A percentile compares a stretch with the other conserved stretches of the same genome.
These are phyloP conservation scores for Cutaneotrichosporon spelunceum DNA, from an alignment of 1,284 basidiomycete genomes.

Conservation along the genomic window DNA sequence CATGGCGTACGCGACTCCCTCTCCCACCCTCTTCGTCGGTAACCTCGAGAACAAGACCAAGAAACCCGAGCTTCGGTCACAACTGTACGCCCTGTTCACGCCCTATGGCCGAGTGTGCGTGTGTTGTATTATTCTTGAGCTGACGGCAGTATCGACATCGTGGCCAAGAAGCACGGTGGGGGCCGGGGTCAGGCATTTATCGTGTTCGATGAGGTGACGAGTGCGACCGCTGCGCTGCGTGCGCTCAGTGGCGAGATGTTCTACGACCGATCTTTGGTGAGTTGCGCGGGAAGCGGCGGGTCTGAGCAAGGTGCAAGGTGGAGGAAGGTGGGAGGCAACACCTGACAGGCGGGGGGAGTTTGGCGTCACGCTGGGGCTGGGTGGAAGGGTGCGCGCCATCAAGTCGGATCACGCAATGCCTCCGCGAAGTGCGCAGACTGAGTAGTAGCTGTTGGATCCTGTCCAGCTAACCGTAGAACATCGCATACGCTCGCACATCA, in stretches of 20 bases:
- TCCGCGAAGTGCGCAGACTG: too few species aligned
- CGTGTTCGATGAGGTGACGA: conserved; percentile 83
- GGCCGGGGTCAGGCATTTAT: conserved; percentile 96
- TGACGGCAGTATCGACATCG: conserved; percentile 67
- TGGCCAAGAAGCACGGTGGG: conserved; percentile 76
- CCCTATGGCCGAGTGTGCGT: conserved; percentile 78
- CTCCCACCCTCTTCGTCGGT: conserved; percentile 86
- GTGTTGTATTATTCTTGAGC: not conserved
- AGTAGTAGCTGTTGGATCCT: not conserved
- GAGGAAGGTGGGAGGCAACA: not conserved
- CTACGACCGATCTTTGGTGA: conserved; percentile 56
- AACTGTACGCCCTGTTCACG: conserved; percentile 86
- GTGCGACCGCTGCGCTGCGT: conserved; percentile 84
- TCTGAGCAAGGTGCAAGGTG: not conserved
- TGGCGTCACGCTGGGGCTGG: too few species aligned
- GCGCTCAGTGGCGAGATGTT: conserved; percentile 87
- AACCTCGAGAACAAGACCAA: conserved; percentile 92
- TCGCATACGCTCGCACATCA: conserved; percentile 79
- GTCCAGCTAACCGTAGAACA: conserved; percentile 41
- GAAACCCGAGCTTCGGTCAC: conserved; percentile 81
- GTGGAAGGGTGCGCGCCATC: too few species aligned
- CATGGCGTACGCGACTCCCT: conserved; percentile 60
- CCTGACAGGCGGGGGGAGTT: too few species aligned
- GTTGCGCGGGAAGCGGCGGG: conserved; percentile 15
- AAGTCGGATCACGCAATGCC: too few species aligned